These are phyloP conservation scores for Curvularia verruculosa DNA, from an alignment of 2,329 filamentous ascomycete species.

Conservation along the genomic window DNA sequence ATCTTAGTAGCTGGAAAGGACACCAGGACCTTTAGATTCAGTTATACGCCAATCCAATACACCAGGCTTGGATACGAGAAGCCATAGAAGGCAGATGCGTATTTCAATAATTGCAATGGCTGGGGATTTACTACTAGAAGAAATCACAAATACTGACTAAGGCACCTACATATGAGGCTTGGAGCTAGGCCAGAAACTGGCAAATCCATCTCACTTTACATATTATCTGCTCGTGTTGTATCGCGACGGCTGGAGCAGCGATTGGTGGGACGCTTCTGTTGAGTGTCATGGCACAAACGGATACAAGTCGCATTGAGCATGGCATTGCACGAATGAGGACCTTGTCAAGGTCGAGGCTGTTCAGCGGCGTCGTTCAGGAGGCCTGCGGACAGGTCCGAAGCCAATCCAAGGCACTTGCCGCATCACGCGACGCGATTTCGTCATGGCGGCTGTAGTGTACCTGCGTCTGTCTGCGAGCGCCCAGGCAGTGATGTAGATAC, in stretches of 20 bases:
- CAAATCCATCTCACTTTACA: background rate
- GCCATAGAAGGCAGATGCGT: background rate
- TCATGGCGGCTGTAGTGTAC: conserved; percentile 3
- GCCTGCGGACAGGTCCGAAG: background rate
- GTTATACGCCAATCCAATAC: background rate
- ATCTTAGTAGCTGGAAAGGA: background rate
- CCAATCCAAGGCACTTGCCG: background rate
- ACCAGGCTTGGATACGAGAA: background rate
- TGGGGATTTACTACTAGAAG: background rate
- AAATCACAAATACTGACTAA: conserved; percentile 2
- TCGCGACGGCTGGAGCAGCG: background rate
- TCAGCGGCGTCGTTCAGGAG: background rate
- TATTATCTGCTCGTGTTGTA: background rate
- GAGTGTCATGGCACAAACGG: background rate
- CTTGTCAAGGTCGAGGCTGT: background rate
- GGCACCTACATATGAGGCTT: background rate
- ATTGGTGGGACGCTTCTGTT: background rate
- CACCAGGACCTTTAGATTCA: background rate
- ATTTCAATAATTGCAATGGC: background rate
- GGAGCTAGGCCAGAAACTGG: background rate
- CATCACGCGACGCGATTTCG: background rate
- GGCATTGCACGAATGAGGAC: background rate
- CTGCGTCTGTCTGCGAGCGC: conserved; percentile 5
- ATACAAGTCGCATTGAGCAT: background rate
- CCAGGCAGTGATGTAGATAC: conserved; percentile 5